Percentiles rank a stretch among this genome's conserved stretches.
Conservation (phyloP, 2,329 filamentous ascomycete species). For the Chaetomiaceae sp. region DNA sequence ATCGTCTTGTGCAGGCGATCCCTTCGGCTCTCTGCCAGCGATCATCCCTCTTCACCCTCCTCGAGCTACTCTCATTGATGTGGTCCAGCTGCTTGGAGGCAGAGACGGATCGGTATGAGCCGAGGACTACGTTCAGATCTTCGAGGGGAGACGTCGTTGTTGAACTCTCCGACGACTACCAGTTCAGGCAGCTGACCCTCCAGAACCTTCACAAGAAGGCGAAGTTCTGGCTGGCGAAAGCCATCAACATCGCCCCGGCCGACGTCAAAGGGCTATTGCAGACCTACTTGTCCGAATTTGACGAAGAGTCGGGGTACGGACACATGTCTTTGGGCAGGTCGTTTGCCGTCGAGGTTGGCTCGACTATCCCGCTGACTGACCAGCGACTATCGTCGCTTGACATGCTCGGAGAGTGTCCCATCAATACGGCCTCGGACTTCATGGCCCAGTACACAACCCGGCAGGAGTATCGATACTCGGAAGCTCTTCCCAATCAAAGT, state of each 20-base stretch:
- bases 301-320: slow-evolving; percentile 85
- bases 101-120: slow-evolving; percentile 90
- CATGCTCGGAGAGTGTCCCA: slow-evolving; percentile 62
- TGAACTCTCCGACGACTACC: slow-evolving; percentile 90
- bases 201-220: slow-evolving; percentile 72
- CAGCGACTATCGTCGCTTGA: slow-evolving; percentile 81
- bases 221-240: slow-evolving; percentile 71
- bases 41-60: slow-evolving; percentile 82
- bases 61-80: slow-evolving; percentile 90
- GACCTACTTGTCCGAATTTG: slow-evolving; percentile 92
- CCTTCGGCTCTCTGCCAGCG: slow-evolving; percentile 89
- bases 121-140: slow-evolving; percentile 75
- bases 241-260: slow-evolving; percentile 79
- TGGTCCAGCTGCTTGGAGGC: slow-evolving; percentile 92
- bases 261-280: slow-evolving; percentile 94
- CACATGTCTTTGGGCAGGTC: slow-evolving; percentile 90
- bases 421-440: slow-evolving; percentile 94
- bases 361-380: slow-evolving; percentile 77
- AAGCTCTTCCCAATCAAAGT: slow-evolving; percentile 65
- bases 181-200: slow-evolving; percentile 73
- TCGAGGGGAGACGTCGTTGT: slow-evolving; percentile 72
- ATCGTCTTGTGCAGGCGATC: slow-evolving; percentile 76
- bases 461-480: slow-evolving; percentile 89
- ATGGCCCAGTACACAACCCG: slow-evolving; percentile 95
- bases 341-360: slow-evolving; percentile 90